Percentiles rank a stretch among this genome's conserved stretches.
Evolutionary conservation across 208 protist genomes (phyloP).

Genomic region (Crithidia expoeki): DNA sequence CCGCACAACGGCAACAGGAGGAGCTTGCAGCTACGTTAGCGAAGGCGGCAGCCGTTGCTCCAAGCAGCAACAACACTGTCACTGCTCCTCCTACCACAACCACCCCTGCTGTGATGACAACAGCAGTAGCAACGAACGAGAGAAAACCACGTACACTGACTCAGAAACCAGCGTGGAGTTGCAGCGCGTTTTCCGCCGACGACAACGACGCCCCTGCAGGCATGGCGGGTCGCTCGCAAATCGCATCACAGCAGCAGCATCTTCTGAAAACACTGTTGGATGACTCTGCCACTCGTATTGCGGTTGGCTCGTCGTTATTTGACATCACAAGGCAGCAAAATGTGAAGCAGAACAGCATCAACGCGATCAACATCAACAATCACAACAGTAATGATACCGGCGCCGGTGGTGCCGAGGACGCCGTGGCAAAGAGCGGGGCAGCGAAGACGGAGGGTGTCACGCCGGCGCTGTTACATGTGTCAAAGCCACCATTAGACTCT

Average conservation of each 20-base stretch:
- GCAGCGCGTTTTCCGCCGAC: neutral
- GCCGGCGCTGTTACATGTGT: too few relatives aligned
- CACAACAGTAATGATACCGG: neutral
- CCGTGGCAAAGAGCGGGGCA: too few relatives aligned
- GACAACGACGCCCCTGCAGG: conserved; percentile 9
- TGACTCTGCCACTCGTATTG: too few relatives aligned
- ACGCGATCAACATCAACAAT: neutral
- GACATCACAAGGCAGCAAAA: too few relatives aligned
- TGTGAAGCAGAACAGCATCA: neutral
- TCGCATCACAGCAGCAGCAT: neutral
- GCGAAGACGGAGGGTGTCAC: too few relatives aligned
- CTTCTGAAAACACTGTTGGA: neutral
- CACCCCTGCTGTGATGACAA: neutral
- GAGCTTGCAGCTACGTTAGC: neutral
- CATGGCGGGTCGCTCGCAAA: conserved; percentile 1
- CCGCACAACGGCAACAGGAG: conserved; percentile 2
- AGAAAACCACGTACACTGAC: neutral
- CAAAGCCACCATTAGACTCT: too few relatives aligned
- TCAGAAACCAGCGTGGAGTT: neutral
- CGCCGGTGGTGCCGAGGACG: too few relatives aligned
- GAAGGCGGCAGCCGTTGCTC: neutral
- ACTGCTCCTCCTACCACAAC: too few relatives aligned
- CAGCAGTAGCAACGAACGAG: neutral
- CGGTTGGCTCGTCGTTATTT: too few relatives aligned
- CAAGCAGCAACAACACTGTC: conserved; percentile 1